phyloP scores from a whole-genome alignment of 306 rosid species.

The Vigna mungo region DNA sequence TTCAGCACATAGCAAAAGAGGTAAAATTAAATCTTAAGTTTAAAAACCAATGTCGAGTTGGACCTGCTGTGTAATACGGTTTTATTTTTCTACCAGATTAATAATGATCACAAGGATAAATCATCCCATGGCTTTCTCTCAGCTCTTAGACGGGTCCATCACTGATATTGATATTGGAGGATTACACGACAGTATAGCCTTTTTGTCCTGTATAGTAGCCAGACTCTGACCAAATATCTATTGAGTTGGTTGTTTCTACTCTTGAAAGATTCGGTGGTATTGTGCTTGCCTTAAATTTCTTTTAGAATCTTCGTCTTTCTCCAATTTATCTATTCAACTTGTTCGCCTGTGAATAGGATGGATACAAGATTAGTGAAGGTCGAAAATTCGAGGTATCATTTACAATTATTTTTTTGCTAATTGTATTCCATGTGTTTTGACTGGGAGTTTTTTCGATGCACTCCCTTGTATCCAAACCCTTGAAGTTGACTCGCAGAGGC shows the following conservation, averaged over 20 bases:
- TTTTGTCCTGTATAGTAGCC: slow-evolving; percentile 55
- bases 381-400: slow-evolving; percentile 34
- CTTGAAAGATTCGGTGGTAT: slow-evolving; percentile 40
- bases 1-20: slow-evolving; percentile 75
- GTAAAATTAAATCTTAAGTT: slow-evolving; percentile 47
- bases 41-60: neutral
- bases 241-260: slow-evolving; percentile 42
- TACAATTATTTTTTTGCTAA: slow-evolving; percentile 33
- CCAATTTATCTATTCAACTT: slow-evolving; percentile 29
- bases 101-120: slow-evolving; percentile 56
- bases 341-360: slow-evolving; percentile 45
- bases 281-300: slow-evolving; percentile 39
- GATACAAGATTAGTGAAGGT: slow-evolving; percentile 41
- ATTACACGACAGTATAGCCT: slow-evolving; percentile 40
- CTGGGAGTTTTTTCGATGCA: slow-evolving; percentile 20
- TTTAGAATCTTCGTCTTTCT: slow-evolving; percentile 29
- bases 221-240: slow-evolving; percentile 50
- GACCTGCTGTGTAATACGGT: slow-evolving; percentile 16
- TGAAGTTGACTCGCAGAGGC: slow-evolving; percentile 22
- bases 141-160: slow-evolving; percentile 62
- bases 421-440: slow-evolving; percentile 15
- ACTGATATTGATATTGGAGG: slow-evolving; percentile 42
- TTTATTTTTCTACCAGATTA: slow-evolving; percentile 55
- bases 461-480: slow-evolving; percentile 36
- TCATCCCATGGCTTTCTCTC: slow-evolving; percentile 71